Conservation (phyloP, 2,329 filamentous ascomycete genomes). For the Calonectria multiphialidica region DNA sequence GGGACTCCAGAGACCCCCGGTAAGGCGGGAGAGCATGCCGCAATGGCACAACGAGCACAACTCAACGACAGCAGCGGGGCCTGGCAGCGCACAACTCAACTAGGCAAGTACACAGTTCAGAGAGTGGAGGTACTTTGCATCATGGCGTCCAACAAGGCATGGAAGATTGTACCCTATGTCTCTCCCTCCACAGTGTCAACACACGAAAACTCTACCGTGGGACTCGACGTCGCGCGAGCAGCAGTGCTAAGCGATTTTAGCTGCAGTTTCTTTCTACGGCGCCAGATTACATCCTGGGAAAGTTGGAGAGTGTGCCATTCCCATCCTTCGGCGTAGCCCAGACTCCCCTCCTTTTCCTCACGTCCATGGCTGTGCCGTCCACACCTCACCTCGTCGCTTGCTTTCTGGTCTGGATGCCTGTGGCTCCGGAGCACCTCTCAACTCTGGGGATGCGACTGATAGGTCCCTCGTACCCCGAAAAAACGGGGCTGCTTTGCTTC, state of each 20-base stretch:
- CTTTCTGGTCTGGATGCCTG: constrained; percentile 18
- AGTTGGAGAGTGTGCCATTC: background rate
- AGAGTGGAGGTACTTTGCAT: constrained; percentile 6
- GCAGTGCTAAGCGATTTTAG: constrained; percentile 9
- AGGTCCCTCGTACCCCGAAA: constrained; percentile 34
- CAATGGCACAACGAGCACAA: constrained; percentile 10
- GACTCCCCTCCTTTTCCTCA: background rate
- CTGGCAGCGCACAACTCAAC: constrained; percentile 4
- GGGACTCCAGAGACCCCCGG: constrained; percentile 22
- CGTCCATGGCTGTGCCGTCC: background rate
- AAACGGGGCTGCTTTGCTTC: constrained; percentile 34
- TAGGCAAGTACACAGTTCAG: background rate
- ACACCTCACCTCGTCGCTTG: constrained; percentile 13
- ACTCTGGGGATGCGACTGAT: constrained; percentile 25
- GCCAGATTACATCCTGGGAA: background rate
- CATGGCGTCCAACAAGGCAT: background rate
- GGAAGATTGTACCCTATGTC: background rate
- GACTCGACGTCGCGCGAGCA: constrained; percentile 2
- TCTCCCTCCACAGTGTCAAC: background rate
- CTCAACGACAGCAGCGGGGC: background rate
- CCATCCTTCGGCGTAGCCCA: background rate
- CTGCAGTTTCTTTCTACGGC: background rate
- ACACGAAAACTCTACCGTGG: background rate
- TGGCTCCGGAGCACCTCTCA: constrained; percentile 5
- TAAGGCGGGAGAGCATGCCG: constrained; percentile 7